Conservation (phyloP, 2,329 filamentous ascomycete species). For the Ambrosiella cleistominuta region DNA sequence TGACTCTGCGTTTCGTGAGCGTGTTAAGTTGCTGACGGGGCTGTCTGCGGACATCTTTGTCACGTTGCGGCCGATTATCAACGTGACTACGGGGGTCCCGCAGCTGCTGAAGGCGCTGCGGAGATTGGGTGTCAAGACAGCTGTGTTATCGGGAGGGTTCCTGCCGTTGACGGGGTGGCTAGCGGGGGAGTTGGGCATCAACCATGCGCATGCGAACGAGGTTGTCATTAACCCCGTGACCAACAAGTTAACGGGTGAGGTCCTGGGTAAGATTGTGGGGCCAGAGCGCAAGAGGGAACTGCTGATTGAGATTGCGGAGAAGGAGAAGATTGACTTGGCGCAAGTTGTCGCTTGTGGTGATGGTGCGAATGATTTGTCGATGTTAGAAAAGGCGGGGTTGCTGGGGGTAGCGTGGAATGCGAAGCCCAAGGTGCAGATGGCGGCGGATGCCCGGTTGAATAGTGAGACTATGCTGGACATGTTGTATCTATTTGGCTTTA, state of each 20-base stretch:
- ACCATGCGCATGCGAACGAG: conserved; percentile 80
- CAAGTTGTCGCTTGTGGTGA: conserved; percentile 63
- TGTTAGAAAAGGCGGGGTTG: conserved; percentile 53
- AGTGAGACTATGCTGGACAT: conserved; percentile 52
- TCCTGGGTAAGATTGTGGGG: conserved; percentile 56
- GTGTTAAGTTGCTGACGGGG: conserved; percentile 65
- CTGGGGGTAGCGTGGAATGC: conserved; percentile 72
- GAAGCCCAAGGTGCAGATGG: conserved; percentile 64
- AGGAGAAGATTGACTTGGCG: conserved; percentile 45
- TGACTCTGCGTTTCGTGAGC: conserved; percentile 60
- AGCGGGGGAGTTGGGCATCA: conserved; percentile 60
- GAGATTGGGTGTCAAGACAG: conserved; percentile 66
- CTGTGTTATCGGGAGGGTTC: conserved; percentile 85
- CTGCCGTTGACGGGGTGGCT: conserved; percentile 78
- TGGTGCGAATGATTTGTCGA: conserved; percentile 66
- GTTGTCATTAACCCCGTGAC: conserved; percentile 43
- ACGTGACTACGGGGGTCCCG: conserved; percentile 64
- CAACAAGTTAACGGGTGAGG: conserved; percentile 50
- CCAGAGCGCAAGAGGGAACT: conserved; percentile 58
- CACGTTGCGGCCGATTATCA: conserved; percentile 54
- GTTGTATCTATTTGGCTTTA: conserved; percentile 57
- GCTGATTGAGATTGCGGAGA: conserved; percentile 49
- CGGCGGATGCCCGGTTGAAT: conserved; percentile 57
- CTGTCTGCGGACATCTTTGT: conserved; percentile 65
- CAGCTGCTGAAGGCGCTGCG: conserved; percentile 60